Conservation (phyloP, 257 asterid species). For the Anisodus acutangulus region DNA sequence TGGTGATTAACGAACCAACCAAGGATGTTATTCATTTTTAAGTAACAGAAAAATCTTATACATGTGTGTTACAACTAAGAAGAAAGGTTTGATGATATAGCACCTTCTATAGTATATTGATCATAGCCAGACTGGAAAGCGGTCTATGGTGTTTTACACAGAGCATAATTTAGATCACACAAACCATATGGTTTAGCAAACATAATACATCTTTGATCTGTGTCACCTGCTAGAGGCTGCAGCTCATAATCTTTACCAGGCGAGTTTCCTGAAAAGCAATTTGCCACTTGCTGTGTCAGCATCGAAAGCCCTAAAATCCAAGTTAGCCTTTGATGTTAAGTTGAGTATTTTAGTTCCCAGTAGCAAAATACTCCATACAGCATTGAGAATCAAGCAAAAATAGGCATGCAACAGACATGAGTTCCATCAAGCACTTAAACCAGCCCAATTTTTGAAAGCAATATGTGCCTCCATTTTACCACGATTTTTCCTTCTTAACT, state of each 20-base stretch:
- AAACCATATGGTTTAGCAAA: background rate
- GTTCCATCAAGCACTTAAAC: slow-evolving; percentile 62
- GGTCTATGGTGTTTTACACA: background rate
- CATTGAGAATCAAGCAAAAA: too few species aligned
- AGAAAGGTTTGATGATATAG: background rate
- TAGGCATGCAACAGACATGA: too few species aligned
- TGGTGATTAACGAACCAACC: background rate
- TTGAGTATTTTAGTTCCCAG: background rate
- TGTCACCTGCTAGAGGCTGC: slow-evolving; percentile 14
- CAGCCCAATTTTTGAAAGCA: slow-evolving; percentile 97
- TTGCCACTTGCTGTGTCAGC: background rate
- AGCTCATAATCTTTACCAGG: slow-evolving; percentile 6
- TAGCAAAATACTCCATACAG: too few species aligned
- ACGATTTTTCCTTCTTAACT: slow-evolving; percentile 67
- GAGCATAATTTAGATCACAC: background rate
- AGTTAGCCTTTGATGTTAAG: background rate
- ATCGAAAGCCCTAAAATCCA: slow-evolving; percentile 7
- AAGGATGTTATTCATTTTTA: background rate
- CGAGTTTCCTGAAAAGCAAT: slow-evolving; percentile 1
- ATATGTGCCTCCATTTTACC: slow-evolving; percentile 79
- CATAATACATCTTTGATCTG: background rate
- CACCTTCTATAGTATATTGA: background rate
- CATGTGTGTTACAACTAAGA: background rate
- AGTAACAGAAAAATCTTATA: background rate
- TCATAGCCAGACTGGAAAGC: background rate